Evolutionary conservation across 768 basidiomycete genomes (phyloP), one percentile per base, ranked within the genome.

Genomic region (Psilocybe cyanescens): DNA sequence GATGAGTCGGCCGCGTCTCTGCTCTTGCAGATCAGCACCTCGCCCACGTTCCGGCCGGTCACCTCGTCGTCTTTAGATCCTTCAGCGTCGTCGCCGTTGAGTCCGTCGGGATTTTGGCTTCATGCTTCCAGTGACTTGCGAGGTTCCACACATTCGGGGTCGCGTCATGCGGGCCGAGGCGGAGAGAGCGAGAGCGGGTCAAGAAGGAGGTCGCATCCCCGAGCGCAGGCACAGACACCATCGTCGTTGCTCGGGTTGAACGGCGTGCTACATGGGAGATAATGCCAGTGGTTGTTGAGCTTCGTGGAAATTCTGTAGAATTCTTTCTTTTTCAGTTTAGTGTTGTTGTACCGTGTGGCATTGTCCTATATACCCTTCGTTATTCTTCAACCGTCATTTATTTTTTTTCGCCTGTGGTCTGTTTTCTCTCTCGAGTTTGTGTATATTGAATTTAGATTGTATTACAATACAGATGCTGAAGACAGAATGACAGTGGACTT

Each of bases 1-100:
- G 90, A 92, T 68, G 87, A 91, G 74, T 81, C 79, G 0, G 89
- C 89, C 0, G 89, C 89, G 14, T 85, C 89, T 3, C 75, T 91
- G 61, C 71, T 90, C 12, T 72, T 91, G 41, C 86, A 89, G 62
- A 90, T 91, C 62, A 81, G 84, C 65, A 76, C 80, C 1, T 81
- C 82, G 33, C 76, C 80, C 8, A 61, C 65, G 2, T 72, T 74
- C 59, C 62, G 69, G 29, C 67, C 72, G 3, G 46, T 63, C 17
- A 57, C 60, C 4, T 19, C 56, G 7, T 54, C 62, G 19, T 44
- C 55, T 9, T 55, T 55, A 16, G 14, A 44, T 53, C 58, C 6
- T 48, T 60, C 24, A 53, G 41, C 4, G 59, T 24, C 53, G 29
- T 30, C 24, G 5, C 57, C 63, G 8, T 30, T 58, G 4, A 63